A percentile compares a stretch with the other conserved stretches of the same genome.
Conservation (phyloP, 768 basidiomycete species). For the Amanita exitialis region DNA sequence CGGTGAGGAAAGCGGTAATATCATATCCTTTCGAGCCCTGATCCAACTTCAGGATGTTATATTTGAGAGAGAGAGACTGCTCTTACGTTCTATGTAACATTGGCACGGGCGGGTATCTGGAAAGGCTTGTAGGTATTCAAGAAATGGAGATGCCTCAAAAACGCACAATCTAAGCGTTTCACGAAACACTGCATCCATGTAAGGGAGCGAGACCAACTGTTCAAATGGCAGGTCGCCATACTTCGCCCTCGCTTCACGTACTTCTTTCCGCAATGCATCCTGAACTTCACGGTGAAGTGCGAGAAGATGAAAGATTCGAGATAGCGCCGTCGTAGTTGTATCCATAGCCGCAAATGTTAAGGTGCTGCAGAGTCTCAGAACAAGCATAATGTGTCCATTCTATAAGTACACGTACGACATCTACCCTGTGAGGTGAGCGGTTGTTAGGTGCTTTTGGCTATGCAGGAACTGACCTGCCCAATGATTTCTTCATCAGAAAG, state of each 20-base stretch:
- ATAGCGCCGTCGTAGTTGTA: background rate
- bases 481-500: constrained; percentile 27
- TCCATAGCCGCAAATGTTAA: constrained; percentile 7
- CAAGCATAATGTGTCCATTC: too few relatives aligned
- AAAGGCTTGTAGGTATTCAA: background rate
- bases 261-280: constrained; percentile 4
- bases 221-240: constrained; percentile 12
- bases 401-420: background rate
- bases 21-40: constrained; percentile 9
- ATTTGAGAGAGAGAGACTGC: background rate
- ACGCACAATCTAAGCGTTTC: constrained; percentile 17
- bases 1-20: constrained; percentile 17
- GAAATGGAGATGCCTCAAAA: constrained; percentile 4
- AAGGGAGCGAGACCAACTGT: constrained; percentile 14
- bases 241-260: constrained; percentile 11
- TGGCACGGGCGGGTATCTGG: background rate
- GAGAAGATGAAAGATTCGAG: constrained; percentile 1
- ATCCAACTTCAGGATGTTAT: background rate
- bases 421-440: background rate
- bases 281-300: constrained; percentile 13
- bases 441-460: background rate
- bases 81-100: background rate
- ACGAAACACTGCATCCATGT: constrained; percentile 17
- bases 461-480: constrained; percentile 17
- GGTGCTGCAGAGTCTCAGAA: constrained; percentile 1